These are phyloP conservation scores for Leccinum olivaceopallidum DNA, from an alignment of 768 basidiomycete species.

Conservation along the genomic window DNA sequence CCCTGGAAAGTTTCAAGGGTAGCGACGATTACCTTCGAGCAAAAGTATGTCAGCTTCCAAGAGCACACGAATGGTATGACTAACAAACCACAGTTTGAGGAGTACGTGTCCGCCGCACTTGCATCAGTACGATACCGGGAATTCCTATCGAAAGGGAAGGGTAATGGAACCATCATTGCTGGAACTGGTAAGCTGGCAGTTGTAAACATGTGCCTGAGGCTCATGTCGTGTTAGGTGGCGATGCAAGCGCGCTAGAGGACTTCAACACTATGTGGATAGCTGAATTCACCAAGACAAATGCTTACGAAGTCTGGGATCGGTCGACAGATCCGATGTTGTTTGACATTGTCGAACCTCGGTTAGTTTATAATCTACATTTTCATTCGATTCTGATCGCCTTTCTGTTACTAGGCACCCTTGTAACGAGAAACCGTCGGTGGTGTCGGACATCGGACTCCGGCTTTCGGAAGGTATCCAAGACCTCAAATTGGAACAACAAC, in stretches of 20 bases:
- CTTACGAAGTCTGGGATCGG: constrained; percentile 87
- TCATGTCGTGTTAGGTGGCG: constrained; percentile 45
- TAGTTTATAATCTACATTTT: constrained; percentile 5
- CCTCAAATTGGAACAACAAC: constrained; percentile 87
- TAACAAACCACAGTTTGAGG: constrained; percentile 62
- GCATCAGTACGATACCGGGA: constrained; percentile 89
- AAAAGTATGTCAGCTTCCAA: constrained; percentile 52
- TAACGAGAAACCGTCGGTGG: constrained; percentile 84
- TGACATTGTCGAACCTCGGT: constrained; percentile 95
- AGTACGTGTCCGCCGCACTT: constrained; percentile 88
- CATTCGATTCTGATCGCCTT: not conserved
- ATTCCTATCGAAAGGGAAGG: constrained; percentile 72
- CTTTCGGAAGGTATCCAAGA: constrained; percentile 94
- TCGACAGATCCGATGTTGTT: constrained; percentile 92
- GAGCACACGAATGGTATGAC: not conserved
- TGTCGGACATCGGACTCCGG: constrained; percentile 89
- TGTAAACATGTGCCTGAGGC: not conserved
- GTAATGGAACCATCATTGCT: constrained; percentile 62
- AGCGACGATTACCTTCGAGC: constrained; percentile 92
- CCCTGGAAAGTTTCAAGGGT: constrained; percentile 75
- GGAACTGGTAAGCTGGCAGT: constrained; percentile 45
- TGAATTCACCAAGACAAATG: constrained; percentile 86
- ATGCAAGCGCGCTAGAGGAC: constrained; percentile 63
- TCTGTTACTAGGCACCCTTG: constrained; percentile 76
- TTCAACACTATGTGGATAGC: constrained; percentile 89